Base-by-base conservation (phyloP, 495 filamentous ascomycete species). In the Penicillium silybi region DNA sequence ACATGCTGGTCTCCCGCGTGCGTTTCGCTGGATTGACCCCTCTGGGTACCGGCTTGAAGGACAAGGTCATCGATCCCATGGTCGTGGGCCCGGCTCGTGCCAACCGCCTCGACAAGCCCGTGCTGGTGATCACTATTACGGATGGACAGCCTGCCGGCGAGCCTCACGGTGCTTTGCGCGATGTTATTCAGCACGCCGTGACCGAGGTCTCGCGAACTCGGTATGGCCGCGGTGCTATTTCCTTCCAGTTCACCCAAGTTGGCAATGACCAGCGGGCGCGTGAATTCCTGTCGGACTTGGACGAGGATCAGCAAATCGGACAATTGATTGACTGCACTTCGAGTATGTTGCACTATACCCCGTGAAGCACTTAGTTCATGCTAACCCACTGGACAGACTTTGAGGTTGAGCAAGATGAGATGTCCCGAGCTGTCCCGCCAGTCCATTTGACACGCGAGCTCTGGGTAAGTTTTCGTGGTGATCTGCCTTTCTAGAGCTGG, bases 241-340 rank as follows among this genome's bases (percentile, higher is more conserved):
- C 77, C 2, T 88, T 88, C 74, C 84, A 88, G 58, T 88, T 89
- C 62, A 84, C 85, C 7, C 86, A 89, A 59, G 85, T 89, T 41
- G 85, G 85, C 52, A 86, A 85, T 51, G 85, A 89, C 57, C 66
- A 74, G 58, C 76, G 79, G 45, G 85, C 86, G 8, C 78, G 80
- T 26, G 79, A 82, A 41, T 89, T 87, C 68, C 69, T 89, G 22
- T 64, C 64, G 8, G 74, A 75, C 41, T 70, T 89, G 13, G 85
- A 89, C 56, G 77, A 78, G 41, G 83, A 89, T 52, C 81, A 83
- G 20, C 57, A 63, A 16, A 77, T 89, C 59, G 85, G 85, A 19
- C 54, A 64, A 7, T 61, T 87, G 62, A 78, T 89, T 44, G 85
- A 89, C 59, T 88, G 85, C 68, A 88, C 86, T 29, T 87, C 85